A percentile compares a stretch with the other conserved stretches of the same genome.
Evolutionary conservation across 768 basidiomycete genomes (phyloP).

Genomic region (Stropharia rugosoannulata): DNA sequence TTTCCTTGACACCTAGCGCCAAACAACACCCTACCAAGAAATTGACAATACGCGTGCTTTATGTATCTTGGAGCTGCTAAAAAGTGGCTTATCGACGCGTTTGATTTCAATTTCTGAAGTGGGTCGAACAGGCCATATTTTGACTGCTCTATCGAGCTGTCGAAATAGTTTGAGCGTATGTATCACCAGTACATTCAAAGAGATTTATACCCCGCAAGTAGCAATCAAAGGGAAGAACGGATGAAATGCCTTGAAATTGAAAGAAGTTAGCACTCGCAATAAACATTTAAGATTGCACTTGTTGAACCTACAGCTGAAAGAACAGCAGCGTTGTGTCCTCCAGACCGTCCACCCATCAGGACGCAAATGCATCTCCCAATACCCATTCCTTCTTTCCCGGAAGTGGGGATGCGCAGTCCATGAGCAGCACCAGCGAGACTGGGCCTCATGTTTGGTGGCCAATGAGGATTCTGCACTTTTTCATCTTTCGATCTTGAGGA

Average conservation of each 20-base stretch:
- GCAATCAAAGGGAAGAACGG: slow-evolving; percentile 62
- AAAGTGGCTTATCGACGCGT: slow-evolving; percentile 76
- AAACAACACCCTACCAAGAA: slow-evolving; percentile 46
- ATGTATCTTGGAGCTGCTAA: slow-evolving; percentile 66
- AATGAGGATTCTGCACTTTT: slow-evolving; percentile 46
- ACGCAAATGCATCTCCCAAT: slow-evolving; percentile 63
- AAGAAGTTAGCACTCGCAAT: neutral
- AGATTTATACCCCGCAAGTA: slow-evolving; percentile 64
- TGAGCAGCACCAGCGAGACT: slow-evolving; percentile 69
- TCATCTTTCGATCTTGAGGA: slow-evolving; percentile 19
- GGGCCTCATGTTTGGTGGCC: slow-evolving; percentile 48
- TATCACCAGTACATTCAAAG: neutral
- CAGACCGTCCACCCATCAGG: slow-evolving; percentile 68
- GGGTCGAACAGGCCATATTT: slow-evolving; percentile 67
- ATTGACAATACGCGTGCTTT: slow-evolving; percentile 64
- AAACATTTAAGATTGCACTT: slow-evolving; percentile 1
- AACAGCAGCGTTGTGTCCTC: slow-evolving; percentile 72
- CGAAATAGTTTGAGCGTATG: slow-evolving; percentile 1
- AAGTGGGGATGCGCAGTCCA: slow-evolving; percentile 59
- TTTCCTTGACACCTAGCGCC: neutral
- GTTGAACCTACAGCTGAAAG: slow-evolving; percentile 51
- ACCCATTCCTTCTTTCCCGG: slow-evolving; percentile 61
- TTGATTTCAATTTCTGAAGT: slow-evolving; percentile 35
- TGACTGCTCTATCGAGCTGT: slow-evolving; percentile 71
- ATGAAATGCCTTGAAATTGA: slow-evolving; percentile 65